phyloP scores from a whole-genome alignment of 1,139 yeast species.

The Candida sp. region DNA sequence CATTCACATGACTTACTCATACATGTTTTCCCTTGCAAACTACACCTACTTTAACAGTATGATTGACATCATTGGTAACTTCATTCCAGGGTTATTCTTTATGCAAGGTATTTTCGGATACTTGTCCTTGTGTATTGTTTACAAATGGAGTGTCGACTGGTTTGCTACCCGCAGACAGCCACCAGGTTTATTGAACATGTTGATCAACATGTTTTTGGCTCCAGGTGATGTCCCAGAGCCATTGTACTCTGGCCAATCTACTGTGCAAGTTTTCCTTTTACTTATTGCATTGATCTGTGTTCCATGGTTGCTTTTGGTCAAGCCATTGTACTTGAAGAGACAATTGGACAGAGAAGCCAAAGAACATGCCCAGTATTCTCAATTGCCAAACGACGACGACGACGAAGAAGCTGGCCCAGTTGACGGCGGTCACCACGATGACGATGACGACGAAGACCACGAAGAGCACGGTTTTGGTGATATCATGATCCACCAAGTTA shows the following conservation, averaged over 20 bases:
- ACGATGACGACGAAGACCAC: conserved; percentile 56
- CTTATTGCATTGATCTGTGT: conserved; percentile 71
- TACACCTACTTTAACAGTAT: conserved; percentile 58
- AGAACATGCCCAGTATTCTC: conserved; percentile 28
- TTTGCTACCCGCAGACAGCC: conserved; percentile 68
- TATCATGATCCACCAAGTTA: conserved; percentile 95
- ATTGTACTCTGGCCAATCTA: conserved; percentile 66
- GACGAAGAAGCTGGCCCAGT: conserved; percentile 27
- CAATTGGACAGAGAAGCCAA: conserved; percentile 46
- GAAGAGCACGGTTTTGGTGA: conserved; percentile 81
- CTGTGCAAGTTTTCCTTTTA: conserved; percentile 62
- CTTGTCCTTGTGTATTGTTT: conserved; percentile 69
- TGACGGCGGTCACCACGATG: conserved; percentile 31
- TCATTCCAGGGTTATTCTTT: conserved; percentile 77
- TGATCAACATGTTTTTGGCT: conserved; percentile 79
- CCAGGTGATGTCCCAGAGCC: conserved; percentile 77
- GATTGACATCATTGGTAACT: conserved; percentile 77
- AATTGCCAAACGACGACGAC: conserved; percentile 26
- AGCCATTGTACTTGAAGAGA: conserved; percentile 59
- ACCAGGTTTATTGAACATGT: conserved; percentile 81
- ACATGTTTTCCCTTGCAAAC: conserved; percentile 69
- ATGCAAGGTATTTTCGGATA: conserved; percentile 89
- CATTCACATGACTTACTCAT: conserved; percentile 78
- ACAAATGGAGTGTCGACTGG: conserved; percentile 86
- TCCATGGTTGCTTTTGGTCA: conserved; percentile 73